Base-by-base conservation (phyloP, 345 rosid genomes). In the Triadica sebifera region DNA sequence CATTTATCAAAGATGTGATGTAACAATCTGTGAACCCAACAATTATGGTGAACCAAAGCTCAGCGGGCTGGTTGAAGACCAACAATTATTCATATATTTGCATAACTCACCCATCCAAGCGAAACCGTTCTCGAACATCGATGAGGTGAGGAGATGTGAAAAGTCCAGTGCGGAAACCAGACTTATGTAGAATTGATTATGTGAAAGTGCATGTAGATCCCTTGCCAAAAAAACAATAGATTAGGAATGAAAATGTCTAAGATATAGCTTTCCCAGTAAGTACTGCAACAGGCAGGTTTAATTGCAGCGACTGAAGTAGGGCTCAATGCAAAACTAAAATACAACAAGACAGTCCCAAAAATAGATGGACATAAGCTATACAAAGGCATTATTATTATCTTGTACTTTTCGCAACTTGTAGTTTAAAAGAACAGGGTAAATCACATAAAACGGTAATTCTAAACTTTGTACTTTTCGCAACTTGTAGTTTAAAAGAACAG, bases 141-240 rank as follows among this genome's bases (percentile, higher is more conserved):
- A 93, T 87, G 72, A 95, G 94, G 80, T 91, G 98, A 77, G 99
- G 99, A 71, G 98, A 95, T 1, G 96, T 91, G 80, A 95, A 95
- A 61, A 95, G 91, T 57, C 99, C 98, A 15, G 97, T 95, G 72
- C 75, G 92, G 76, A 93, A 90, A 69, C 98, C 94, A 74, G 90
- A 93, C 61, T 83, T 78, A 39, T 93, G 92, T 50, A 95, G 84
- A 72, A 93, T 93, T 46, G 96, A 90, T 85, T 95, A 98, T 0
- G 92, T 55, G 73, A 95, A 95, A 13, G 93, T 85, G 77, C 99
- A 95, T 0, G 98, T 91, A 34, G 97, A 95, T 76, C 98, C 99
- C 99, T 94, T 9, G 5, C 19, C 69, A 70, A 76, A 58, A 74
- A 1, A 8, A 47, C 71, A 69, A 69, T 52, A 60, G 74, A 55